Percentiles rank a stretch among this genome's conserved stretches.
Conservation (phyloP, 495 filamentous ascomycete genomes). For the Penicillium cosmopolitanum region DNA sequence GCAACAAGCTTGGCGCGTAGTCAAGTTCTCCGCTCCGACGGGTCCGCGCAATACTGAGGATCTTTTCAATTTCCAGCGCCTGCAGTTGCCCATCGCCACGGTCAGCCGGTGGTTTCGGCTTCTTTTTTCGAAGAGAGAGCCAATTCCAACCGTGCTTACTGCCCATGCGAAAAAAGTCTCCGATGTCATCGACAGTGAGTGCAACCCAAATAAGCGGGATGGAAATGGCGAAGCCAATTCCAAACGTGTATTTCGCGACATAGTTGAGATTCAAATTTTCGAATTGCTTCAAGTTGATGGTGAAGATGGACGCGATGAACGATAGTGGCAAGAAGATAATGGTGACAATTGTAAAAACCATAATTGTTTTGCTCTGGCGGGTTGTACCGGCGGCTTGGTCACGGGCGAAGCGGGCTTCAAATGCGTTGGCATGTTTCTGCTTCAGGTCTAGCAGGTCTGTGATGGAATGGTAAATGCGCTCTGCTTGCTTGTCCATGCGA, state of each 20-base stretch:
- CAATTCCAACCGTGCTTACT: constrained; percentile 31
- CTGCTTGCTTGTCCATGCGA: constrained; percentile 70
- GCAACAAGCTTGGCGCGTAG: constrained; percentile 37
- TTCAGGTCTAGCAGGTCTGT: constrained; percentile 64
- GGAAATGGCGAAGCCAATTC: constrained; percentile 67
- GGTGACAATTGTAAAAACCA: constrained; percentile 76
- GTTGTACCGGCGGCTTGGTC: constrained; percentile 68
- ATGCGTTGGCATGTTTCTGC: constrained; percentile 73
- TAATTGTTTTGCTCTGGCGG: constrained; percentile 71
- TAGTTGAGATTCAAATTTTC: constrained; percentile 53
- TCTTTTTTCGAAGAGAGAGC: constrained; percentile 22
- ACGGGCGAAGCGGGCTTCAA: constrained; percentile 69
- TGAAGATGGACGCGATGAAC: constrained; percentile 70
- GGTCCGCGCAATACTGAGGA: constrained; percentile 31
- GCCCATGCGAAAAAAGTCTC: constrained; percentile 39
- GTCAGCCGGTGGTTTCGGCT: neutral
- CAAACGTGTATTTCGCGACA: constrained; percentile 67
- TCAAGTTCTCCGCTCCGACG: constrained; percentile 35
- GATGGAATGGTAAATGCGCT: constrained; percentile 64
- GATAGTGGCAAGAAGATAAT: constrained; percentile 69
- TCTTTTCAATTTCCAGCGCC: constrained; percentile 37
- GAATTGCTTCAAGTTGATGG: constrained; percentile 65
- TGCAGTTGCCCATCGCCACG: constrained; percentile 10
- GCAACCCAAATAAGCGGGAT: constrained; percentile 65
- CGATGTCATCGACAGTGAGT: constrained; percentile 60